Conservation (phyloP, 2,329 filamentous ascomycete species). For the Colletotrichum navitas region DNA sequence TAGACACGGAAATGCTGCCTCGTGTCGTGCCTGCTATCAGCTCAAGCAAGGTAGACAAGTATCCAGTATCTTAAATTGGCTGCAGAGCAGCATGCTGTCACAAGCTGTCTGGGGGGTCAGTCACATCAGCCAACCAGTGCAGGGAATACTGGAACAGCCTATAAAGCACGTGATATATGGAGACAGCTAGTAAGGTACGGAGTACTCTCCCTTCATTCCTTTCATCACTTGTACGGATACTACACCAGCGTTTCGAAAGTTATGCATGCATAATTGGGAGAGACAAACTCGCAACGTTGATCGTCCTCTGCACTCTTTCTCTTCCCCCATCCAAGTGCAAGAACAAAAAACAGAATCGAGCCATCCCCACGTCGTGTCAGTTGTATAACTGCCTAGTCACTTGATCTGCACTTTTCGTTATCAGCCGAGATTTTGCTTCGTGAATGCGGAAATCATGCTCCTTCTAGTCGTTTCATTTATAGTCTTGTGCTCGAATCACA, state of each 20-base stretch:
- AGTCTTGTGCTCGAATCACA: not conserved
- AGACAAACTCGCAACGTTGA: not conserved
- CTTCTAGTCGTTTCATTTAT: not conserved
- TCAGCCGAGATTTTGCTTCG: not conserved
- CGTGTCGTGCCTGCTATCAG: slow-evolving; percentile 32
- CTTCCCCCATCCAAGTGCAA: not conserved
- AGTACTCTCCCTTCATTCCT: not conserved
- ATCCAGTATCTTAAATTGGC: slow-evolving; percentile 40
- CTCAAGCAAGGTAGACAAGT: slow-evolving; percentile 33
- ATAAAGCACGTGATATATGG: slow-evolving; percentile 17
- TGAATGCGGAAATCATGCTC: not conserved
- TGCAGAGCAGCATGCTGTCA: slow-evolving; percentile 33
- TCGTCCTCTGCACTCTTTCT: not conserved
- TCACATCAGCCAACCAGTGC: slow-evolving; percentile 1
- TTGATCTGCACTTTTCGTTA: not conserved
- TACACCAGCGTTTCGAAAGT: not conserved
- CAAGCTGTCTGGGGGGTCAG: slow-evolving; percentile 25
- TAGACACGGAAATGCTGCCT: slow-evolving; percentile 31
- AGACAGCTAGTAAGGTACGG: not conserved
- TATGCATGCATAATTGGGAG: not conserved
- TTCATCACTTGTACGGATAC: not conserved
- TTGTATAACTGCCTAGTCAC: not conserved
- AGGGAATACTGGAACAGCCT: not conserved
- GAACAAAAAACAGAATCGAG: not conserved
- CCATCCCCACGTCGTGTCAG: not conserved